phyloP scores from a whole-genome alignment of 768 basidiomycete species.

The Lentinula edodes region DNA sequence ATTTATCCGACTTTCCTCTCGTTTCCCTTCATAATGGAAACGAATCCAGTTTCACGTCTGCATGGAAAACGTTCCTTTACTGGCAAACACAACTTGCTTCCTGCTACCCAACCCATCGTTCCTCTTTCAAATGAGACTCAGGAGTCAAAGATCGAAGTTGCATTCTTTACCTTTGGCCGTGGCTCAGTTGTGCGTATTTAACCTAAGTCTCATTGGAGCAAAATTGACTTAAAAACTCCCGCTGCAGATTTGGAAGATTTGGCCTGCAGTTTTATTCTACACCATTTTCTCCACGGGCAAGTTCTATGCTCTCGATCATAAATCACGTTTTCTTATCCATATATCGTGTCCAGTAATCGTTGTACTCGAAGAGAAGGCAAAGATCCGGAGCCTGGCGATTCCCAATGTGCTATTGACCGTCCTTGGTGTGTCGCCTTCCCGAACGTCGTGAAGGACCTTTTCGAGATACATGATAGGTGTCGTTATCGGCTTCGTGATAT shows the following conservation, averaged over 20 bases:
- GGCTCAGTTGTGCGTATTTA: constrained; percentile 4
- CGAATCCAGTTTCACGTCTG: not conserved
- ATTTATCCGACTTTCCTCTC: not conserved
- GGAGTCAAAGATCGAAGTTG: not conserved
- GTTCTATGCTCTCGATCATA: not conserved
- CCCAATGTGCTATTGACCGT: constrained; percentile 9
- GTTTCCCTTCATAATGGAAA: not conserved
- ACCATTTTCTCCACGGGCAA: constrained; percentile 6
- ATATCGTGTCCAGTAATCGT: not conserved
- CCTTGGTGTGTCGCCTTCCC: not conserved
- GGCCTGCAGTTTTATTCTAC: constrained; percentile 10
- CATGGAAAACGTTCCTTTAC: constrained; percentile 6
- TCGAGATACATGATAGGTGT: not conserved
- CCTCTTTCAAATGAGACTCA: not conserved
- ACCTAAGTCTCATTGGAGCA: not conserved
- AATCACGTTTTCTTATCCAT: not conserved
- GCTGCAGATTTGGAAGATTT: constrained; percentile 7
- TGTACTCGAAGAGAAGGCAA: constrained; percentile 1
- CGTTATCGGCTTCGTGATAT: constrained; percentile 46
- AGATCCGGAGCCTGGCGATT: not conserved
- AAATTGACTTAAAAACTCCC: not conserved
- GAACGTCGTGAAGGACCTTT: too few relatives aligned
- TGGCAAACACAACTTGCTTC: not conserved
- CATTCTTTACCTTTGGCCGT: constrained; percentile 9
- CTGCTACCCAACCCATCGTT: constrained; percentile 1